Evolutionary conservation across 768 basidiomycete genomes (phyloP), one percentile per base, ranked within the genome.

Genomic region (Panus rudis): DNA sequence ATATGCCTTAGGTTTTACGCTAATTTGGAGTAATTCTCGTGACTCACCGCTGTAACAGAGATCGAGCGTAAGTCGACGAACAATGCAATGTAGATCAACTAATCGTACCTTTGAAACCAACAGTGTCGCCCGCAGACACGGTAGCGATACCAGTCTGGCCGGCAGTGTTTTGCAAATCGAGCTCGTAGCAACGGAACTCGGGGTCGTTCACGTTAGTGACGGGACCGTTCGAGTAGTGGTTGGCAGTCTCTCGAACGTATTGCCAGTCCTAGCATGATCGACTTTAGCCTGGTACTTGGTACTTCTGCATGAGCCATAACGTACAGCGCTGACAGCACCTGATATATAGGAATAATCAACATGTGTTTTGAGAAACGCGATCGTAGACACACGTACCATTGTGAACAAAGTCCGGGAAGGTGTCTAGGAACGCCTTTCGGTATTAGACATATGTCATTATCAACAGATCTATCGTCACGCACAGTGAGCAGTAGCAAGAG

Each of bases 141-240:
- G 53, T 54, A 17, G 55, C 47, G 26, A 50, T 60, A 17, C 32
- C 14, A 4, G 61, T 61, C 22, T 27, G 30, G 12, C 43, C 52
- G 19, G 57, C 49, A 10, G 54, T 59, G 48, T 51, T 51, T 14
- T 40, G 35, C 35, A 57, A 26, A 41, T 56, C 52, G 37, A 57
- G 52, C 46, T 64, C 61, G 50, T 62, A 63, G 60, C 61, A 64
- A 39, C 63, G 58, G 45, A 63, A 53, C 50, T 55, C 57, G 37
- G 46, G 42, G 43, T 52, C 51, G 6, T 55, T 61, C 7, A 59
- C 58, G 49, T 54, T 53, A 39, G 61, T 60, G 42, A 62, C 56
- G 20, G 62, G 62, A 1, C 49, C 56, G 35, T 61, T 56, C n/a
- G 49, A 51, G 51, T 58, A 51, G 47, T 57, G 53, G 52, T 64